A percentile compares a stretch with the other conserved stretches of the same genome.
Conservation (phyloP, 768 basidiomycete species). For the Peribolospora kevripleyi region DNA sequence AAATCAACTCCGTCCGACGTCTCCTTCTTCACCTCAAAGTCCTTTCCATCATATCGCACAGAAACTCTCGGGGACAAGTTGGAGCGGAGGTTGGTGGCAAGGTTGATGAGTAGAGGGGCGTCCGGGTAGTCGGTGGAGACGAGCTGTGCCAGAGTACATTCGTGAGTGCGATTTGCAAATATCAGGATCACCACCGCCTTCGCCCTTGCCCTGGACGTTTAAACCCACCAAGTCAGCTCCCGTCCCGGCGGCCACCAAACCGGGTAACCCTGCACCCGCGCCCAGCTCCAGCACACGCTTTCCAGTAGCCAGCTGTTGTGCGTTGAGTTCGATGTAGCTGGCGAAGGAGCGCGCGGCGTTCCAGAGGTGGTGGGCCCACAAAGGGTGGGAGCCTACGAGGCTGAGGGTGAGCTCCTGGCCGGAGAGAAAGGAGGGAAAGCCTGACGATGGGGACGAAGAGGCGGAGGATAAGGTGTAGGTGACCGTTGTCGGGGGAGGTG, state of each 20-base stretch:
- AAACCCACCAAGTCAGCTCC: conserved; percentile 40
- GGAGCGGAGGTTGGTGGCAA: conserved; percentile 36
- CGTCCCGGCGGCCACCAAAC: conserved; percentile 44
- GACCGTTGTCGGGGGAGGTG: conserved; percentile 6
- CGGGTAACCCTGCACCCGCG: conserved; percentile 75
- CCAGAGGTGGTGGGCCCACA: conserved; percentile 16
- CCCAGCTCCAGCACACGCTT: conserved; percentile 59
- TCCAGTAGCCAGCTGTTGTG: conserved; percentile 13
- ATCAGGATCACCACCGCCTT: background rate
- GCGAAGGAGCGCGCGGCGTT: conserved; percentile 16
- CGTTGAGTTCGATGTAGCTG: conserved; percentile 16
- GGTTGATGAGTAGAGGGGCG: conserved; percentile 42
- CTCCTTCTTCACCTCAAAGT: conserved; percentile 5
- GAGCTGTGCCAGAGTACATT: conserved; percentile 25
- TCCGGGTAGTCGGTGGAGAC: conserved; percentile 90
- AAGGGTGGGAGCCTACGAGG: background rate
- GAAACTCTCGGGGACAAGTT: conserved; percentile 26
- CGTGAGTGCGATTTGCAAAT: background rate
- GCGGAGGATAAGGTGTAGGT: background rate
- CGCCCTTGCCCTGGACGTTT: background rate
- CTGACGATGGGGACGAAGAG: background rate
- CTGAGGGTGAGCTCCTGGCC: too few relatives aligned
- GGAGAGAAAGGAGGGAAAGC: too few relatives aligned
- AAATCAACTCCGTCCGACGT: conserved; percentile 14
- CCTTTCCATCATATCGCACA: background rate